These are phyloP conservation scores for Colletotrichum spaethianum DNA, from an alignment of 2,329 filamentous ascomycete genomes.

Conservation along the genomic window DNA sequence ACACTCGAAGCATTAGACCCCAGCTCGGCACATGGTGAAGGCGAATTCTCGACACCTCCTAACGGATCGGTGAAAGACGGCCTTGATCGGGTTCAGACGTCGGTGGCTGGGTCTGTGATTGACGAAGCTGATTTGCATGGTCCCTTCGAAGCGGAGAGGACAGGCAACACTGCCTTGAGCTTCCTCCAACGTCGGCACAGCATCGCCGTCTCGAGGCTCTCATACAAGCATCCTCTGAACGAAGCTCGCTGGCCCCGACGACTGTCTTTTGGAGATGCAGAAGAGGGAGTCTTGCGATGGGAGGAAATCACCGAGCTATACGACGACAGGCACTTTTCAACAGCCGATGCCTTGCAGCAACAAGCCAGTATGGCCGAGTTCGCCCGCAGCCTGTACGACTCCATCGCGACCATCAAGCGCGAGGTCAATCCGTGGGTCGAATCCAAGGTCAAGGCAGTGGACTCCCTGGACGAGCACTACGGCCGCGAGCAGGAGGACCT, in stretches of 20 bases:
- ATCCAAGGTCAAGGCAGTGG: slow-evolving; percentile 68
- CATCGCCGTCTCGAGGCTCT: slow-evolving; percentile 55
- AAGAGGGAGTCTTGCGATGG: slow-evolving; percentile 82
- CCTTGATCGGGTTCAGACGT: slow-evolving; percentile 51
- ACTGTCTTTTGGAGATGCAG: slow-evolving; percentile 82
- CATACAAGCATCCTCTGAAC: slow-evolving; percentile 55
- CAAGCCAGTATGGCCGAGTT: slow-evolving; percentile 61
- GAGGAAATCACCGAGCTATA: slow-evolving; percentile 64
- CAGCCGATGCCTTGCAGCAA: slow-evolving; percentile 38
- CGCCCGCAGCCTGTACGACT: slow-evolving; percentile 68
- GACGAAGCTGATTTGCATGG: slow-evolving; percentile 73
- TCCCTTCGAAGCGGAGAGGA: slow-evolving; percentile 64
- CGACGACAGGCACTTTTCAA: slow-evolving; percentile 47
- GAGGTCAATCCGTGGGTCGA: slow-evolving; percentile 74
- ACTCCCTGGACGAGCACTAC: slow-evolving; percentile 73
- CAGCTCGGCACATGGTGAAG: slow-evolving; percentile 25
- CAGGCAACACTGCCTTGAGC: slow-evolving; percentile 58
- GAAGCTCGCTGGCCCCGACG: slow-evolving; percentile 79
- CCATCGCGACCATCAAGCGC: slow-evolving; percentile 66
- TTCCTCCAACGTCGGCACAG: slow-evolving; percentile 76
- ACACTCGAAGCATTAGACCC: slow-evolving; percentile 21
- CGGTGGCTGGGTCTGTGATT: slow-evolving; percentile 71
- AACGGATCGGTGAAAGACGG: slow-evolving; percentile 33
- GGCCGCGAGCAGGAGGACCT: slow-evolving; percentile 76
- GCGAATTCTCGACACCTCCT: slow-evolving; percentile 19